Percentiles rank a stretch among this genome's conserved stretches.
These are phyloP conservation scores for Mucor racemosus DNA, from an alignment of 371 early-diverging fungal species.

Conservation along the genomic window DNA sequence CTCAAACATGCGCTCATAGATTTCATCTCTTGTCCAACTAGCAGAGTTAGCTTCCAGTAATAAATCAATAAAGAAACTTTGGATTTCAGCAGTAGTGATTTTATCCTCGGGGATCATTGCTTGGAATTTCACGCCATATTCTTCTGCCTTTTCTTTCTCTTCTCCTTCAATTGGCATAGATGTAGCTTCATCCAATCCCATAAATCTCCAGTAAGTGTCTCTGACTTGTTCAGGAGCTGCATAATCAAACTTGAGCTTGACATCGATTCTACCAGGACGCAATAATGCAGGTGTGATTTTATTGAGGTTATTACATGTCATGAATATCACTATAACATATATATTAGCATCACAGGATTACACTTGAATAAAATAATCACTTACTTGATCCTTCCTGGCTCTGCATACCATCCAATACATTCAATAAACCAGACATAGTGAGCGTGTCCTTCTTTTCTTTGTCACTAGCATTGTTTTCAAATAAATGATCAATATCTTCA, in stretches of 20 bases:
- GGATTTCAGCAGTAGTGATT: conserved; percentile 57
- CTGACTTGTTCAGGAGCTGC: conserved; percentile 73
- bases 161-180: conserved; percentile 19
- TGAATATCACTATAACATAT: conserved; percentile 70
- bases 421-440: conserved; percentile 58
- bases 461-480: conserved; percentile 39
- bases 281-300: conserved; percentile 94
- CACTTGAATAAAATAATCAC: not conserved
- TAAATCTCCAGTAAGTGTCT: conserved; percentile 57
- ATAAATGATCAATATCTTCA: conserved; percentile 91
- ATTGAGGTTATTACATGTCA: conserved; percentile 96
- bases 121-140: conserved; percentile 17
- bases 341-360: not conserved
- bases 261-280: conserved; percentile 96
- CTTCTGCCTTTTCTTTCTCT: conserved; percentile 10
- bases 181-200: conserved; percentile 33
- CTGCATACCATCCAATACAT: conserved; percentile 85
- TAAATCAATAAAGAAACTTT: conserved; percentile 39
- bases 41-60: conserved; percentile 30
- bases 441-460: conserved; percentile 29
- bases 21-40: conserved; percentile 9
- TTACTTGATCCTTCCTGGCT: conserved; percentile 57
- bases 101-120: conserved; percentile 35
- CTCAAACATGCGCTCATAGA: conserved; percentile 19
- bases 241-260: conserved; percentile 83